phyloP scores from a whole-genome alignment of 2,329 filamentous ascomycete species.

The Aspergillus pseudoterreus region DNA sequence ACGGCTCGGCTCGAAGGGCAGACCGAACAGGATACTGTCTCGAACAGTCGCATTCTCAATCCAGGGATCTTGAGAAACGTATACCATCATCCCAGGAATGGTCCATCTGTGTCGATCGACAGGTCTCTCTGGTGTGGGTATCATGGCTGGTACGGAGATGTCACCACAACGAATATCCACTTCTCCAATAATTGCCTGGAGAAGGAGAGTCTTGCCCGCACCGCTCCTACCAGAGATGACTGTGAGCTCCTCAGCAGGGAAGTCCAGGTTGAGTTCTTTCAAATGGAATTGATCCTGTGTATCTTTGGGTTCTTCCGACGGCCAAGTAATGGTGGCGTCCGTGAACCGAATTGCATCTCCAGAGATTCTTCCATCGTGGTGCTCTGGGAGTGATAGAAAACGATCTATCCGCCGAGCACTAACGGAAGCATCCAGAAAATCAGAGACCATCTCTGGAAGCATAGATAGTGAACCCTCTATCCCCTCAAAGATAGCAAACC shows the following conservation, averaged over 20 bases:
- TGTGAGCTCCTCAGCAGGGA: constrained; percentile 65
- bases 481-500: constrained; percentile 67
- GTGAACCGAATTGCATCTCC: constrained; percentile 62
- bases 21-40: constrained; percentile 72
- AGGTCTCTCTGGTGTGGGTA: constrained; percentile 50
- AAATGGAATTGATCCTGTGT: constrained; percentile 60
- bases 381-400: constrained; percentile 64
- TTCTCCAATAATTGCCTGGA: constrained; percentile 71
- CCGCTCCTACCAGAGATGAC: constrained; percentile 75
- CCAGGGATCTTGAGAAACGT: constrained; percentile 74
- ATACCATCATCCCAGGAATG: constrained; percentile 64
- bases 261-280: constrained; percentile 60
- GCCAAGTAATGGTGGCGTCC: constrained; percentile 69
- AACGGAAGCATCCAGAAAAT: constrained; percentile 65
- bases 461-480: constrained; percentile 65
- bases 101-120: constrained; percentile 60
- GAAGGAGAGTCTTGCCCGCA: constrained; percentile 69
- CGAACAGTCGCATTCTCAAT: constrained; percentile 74
- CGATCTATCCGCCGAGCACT: constrained; percentile 66
- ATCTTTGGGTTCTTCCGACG: constrained; percentile 57
- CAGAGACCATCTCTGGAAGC: constrained; percentile 67
- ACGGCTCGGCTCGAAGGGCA: constrained; percentile 62
- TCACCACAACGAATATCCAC: constrained; percentile 62
- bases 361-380: constrained; percentile 49
- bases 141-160: constrained; percentile 47